phyloP scores from a whole-genome alignment of 805 yeast species.

The Wickerhamiella kazuoi region DNA sequence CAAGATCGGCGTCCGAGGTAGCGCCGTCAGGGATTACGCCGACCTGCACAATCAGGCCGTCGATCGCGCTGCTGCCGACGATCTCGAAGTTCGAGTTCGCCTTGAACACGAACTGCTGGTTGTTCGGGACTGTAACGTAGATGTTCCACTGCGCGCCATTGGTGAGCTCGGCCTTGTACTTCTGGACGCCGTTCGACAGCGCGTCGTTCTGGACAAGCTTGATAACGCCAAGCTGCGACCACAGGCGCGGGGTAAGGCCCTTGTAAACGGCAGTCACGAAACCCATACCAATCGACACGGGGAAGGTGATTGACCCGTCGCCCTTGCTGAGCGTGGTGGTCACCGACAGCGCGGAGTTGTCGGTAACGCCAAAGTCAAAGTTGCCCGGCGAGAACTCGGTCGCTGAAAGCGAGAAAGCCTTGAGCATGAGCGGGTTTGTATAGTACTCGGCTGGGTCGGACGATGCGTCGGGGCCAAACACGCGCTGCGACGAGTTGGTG shows the following conservation, averaged over 20 bases:
- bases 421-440: conserved; percentile 35
- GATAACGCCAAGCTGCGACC: conserved; percentile 30
- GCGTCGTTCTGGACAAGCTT: conserved; percentile 24
- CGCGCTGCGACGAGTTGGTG: conserved; percentile 28
- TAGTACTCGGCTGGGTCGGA: conserved; percentile 28
- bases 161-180: conserved; percentile 26
- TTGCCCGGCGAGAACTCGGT: conserved; percentile 26
- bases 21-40: too few species aligned
- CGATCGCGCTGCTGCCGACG: conserved; percentile 21
- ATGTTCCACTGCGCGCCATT: conserved; percentile 33
- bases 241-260: conserved; percentile 31
- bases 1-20: conserved; percentile 30
- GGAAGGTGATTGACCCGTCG: conserved; percentile 29
- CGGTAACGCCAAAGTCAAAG: conserved; percentile 27
- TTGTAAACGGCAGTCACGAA: conserved; percentile 48
- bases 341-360: conserved; percentile 36
- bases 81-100: conserved; percentile 22
- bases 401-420: conserved; percentile 38
- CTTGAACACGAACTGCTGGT: conserved; percentile 20
- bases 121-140: conserved; percentile 27
- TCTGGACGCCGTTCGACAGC: conserved; percentile 13
- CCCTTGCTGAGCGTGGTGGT: conserved; percentile 22
- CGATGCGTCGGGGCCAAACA: conserved; percentile 28
- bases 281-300: conserved; percentile 70
- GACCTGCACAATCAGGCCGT: conserved; percentile 30